Evolutionary conservation across 2,329 filamentous ascomycete genomes (phyloP), one percentile per base, ranked within the genome.

Genomic region (Pseudocercospora fuligena): DNA sequence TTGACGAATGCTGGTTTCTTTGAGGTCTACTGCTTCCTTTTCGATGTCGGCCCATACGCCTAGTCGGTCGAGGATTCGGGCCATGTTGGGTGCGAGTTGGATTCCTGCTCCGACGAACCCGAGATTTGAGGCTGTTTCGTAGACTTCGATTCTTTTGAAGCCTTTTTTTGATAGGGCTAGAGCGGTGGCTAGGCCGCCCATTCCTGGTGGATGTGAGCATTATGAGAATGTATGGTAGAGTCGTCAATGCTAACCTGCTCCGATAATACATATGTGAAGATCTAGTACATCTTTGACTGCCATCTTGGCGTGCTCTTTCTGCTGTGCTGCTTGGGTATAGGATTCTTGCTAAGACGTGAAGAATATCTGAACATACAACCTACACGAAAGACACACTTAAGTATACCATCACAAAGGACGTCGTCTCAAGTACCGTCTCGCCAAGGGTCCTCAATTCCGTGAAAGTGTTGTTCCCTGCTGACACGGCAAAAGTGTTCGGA

Each of bases 31-130:
- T 2, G 90, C 90, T 76, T 93, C 90, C 43, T 82, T 85, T 69
- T 87, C 87, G 68, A 95, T 92, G 16, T 85, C 83, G 19, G 85
- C 80, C 91, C 92, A 94, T 66, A 90, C 90, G 9, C 89, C 92
- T 46, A 94, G 81, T 14, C 85, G 82, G 74, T 92, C 89, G 12
- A 95, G 84, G 8, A 95, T 90, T 1, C 91, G 86, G 3, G 89
- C 89, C 85, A 94, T 91, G 71, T 95, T 96, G 0, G 92, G 92
- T 0, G 92, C 91, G 65, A 94, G 84, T 77, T 96, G 92, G 70
- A 95, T 94, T 5, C 92, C 92, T 1, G 92, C 92, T 25, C 92
- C 92, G 0, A 94, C 91, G 73, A 94, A 94, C 5, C 92, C 92
- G 3, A 94, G 84, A 70, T 88, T 86, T 4, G 89, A 87, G 0